Evolutionary conservation across 257 asterid genomes (phyloP).

Genomic region (Solanum arcanum): DNA sequence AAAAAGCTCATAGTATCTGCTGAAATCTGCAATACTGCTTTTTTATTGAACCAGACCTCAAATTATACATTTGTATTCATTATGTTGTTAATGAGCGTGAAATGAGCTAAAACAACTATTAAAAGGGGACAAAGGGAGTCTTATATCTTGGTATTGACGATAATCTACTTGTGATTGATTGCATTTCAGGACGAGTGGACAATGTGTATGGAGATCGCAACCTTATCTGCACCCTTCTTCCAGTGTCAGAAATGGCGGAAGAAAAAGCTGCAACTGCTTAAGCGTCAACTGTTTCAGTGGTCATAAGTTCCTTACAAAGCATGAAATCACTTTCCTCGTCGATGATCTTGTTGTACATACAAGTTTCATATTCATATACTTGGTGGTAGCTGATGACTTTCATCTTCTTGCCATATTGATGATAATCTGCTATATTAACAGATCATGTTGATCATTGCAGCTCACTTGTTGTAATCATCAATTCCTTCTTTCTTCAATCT

Average conservation of each 20-base stretch:
- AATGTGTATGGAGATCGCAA: conserved; percentile 97
- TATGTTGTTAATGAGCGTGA: background rate
- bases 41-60: background rate
- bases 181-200: conserved; percentile 75
- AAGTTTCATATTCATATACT: conserved; percentile 15
- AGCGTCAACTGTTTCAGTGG: conserved; percentile 6
- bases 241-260: conserved; percentile 75
- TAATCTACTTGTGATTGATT: background rate
- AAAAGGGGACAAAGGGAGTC: background rate
- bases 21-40: background rate
- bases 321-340: background rate
- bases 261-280: conserved; percentile 78
- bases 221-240: conserved; percentile 93
- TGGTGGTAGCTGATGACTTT: conserved; percentile 19
- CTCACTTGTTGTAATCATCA: conserved; percentile 15
- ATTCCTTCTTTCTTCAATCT: background rate
- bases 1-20: background rate
- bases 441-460: conserved; percentile 23
- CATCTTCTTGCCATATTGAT: conserved; percentile 5
- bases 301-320: background rate
- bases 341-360: conserved; percentile 36
- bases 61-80: background rate
- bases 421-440: conserved; percentile 21
- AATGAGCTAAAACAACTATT: background rate
- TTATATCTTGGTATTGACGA: background rate